Conservation (phyloP, 176 grass and related monocot species). For the Oryza coarctata region DNA sequence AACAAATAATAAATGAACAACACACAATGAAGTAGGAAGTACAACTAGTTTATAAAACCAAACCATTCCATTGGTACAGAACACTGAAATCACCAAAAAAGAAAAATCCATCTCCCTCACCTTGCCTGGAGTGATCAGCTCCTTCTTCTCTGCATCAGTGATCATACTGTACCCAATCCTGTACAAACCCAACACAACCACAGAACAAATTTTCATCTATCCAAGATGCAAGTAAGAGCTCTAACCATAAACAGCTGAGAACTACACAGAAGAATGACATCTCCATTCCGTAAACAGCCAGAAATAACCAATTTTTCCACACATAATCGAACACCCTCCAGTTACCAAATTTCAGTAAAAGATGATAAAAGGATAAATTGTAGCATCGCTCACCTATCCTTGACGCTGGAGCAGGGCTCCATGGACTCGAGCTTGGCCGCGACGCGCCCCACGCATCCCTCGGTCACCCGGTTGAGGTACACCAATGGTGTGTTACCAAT, state of each 20-base stretch:
- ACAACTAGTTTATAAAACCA: background rate
- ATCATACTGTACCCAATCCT: slow-evolving; percentile 99
- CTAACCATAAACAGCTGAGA: background rate
- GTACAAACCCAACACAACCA: background rate
- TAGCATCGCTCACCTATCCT: slow-evolving; percentile 55
- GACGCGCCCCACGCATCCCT: slow-evolving; percentile 63
- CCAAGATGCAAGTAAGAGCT: background rate
- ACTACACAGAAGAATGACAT: background rate
- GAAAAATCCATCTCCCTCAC: slow-evolving; percentile 28
- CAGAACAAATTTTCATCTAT: background rate
- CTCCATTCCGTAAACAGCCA: background rate
- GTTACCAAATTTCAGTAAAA: background rate
- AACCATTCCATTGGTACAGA: background rate
- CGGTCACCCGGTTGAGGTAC: slow-evolving; percentile 79
- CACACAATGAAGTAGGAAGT: background rate
- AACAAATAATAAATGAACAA: background rate
- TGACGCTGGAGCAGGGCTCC: slow-evolving; percentile 98
- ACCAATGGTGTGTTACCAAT: slow-evolving; percentile 93
- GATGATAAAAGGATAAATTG: too few relatives aligned
- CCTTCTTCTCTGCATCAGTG: slow-evolving; percentile 74
- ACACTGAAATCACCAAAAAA: background rate
- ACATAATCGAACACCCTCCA: background rate
- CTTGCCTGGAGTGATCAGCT: slow-evolving; percentile 57
- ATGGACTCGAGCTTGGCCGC: slow-evolving; percentile 92
- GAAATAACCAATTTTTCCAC: background rate